phyloP scores from a whole-genome alignment of 768 basidiomycete species.

The Neoboletus subvelutipes region DNA sequence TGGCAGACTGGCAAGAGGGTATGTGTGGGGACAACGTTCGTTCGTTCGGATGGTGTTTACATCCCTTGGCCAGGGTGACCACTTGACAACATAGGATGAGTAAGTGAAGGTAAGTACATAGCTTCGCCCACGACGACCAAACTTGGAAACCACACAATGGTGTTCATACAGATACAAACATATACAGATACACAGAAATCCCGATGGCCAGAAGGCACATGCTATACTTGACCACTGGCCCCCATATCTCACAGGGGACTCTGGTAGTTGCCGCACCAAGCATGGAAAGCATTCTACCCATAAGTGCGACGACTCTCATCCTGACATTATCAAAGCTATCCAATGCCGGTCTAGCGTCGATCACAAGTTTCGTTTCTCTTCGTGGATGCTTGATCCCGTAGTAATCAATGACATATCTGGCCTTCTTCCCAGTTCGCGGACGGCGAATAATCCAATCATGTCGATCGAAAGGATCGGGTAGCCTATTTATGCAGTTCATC shows the following conservation, averaged over 20 bases:
- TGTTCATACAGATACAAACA: neutral
- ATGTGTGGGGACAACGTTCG: neutral
- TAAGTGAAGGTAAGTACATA: neutral
- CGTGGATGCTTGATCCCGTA: slow-evolving; percentile 10
- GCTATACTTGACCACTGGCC: neutral
- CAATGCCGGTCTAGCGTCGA: slow-evolving; percentile 10
- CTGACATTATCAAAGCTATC: slow-evolving; percentile 8
- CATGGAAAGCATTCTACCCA: neutral
- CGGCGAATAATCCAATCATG: slow-evolving; percentile 17
- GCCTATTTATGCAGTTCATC: neutral
- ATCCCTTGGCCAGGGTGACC: neutral
- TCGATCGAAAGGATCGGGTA: slow-evolving; percentile 14
- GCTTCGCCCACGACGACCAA: neutral
- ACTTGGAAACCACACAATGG: neutral
- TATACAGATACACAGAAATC: neutral
- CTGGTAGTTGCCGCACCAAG: neutral
- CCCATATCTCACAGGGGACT: neutral
- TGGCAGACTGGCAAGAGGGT: neutral
- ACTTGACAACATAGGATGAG: neutral
- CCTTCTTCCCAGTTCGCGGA: neutral
- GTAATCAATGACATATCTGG: slow-evolving; percentile 15
- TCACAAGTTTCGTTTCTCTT: slow-evolving; percentile 1
- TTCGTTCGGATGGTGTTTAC: neutral
- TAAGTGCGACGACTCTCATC: slow-evolving; percentile 6
- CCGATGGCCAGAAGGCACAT: slow-evolving; percentile 2